phyloP scores from a whole-genome alignment of 2,329 filamentous ascomycete species.

The Penicillium expansum region DNA sequence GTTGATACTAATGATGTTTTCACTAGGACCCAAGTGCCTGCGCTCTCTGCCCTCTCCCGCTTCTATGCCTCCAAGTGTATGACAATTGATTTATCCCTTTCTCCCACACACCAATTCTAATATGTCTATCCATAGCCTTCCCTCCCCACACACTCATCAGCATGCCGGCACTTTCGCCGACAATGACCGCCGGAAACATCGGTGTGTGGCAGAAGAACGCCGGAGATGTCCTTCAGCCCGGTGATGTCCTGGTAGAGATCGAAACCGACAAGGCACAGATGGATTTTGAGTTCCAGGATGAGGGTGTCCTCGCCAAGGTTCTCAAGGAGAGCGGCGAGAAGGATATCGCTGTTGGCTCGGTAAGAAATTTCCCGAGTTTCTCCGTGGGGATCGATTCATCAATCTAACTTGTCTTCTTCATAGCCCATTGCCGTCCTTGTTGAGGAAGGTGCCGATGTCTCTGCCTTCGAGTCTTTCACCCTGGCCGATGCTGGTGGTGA shows the following conservation, averaged over 20 bases:
- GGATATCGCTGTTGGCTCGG: constrained; percentile 89
- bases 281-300: constrained; percentile 99
- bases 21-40: constrained; percentile 46
- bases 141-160: constrained; percentile 91
- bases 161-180: constrained; percentile 97
- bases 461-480: constrained; percentile 84
- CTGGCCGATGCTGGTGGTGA: constrained; percentile 88
- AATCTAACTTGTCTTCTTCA: constrained; percentile 9
- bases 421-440: constrained; percentile 95
- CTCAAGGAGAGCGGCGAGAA: constrained; percentile 90
- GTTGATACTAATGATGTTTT: constrained; percentile 22
- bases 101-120: constrained; percentile 9
- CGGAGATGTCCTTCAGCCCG: constrained; percentile 80
- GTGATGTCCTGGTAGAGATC: constrained; percentile 95
- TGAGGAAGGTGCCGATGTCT: constrained; percentile 83
- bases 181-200: constrained; percentile 96
- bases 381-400: constrained; percentile 9
- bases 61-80: constrained; percentile 69
- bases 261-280: constrained; percentile 99
- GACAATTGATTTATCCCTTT: constrained; percentile 24
- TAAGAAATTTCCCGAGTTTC: constrained; percentile 54
- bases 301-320: constrained; percentile 91
- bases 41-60: constrained; percentile 59
- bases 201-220: constrained; percentile 97
- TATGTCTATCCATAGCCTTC: constrained; percentile 63